Conservation (phyloP, 1,284 basidiomycete species). For the Psilocybe mexicana region DNA sequence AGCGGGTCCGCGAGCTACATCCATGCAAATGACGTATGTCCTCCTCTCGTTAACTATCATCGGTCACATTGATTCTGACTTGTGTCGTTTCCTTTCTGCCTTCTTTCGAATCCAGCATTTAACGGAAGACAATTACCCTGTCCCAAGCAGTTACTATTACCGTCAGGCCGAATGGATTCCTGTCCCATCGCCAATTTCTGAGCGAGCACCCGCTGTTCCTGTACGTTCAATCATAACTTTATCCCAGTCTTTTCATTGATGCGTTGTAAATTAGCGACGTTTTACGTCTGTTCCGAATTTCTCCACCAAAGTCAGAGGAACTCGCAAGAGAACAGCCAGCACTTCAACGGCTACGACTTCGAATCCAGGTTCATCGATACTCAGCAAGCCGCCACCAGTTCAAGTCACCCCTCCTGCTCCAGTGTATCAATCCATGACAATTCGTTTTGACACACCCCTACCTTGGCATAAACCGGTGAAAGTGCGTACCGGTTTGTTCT, state of each 20-base stretch:
- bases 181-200: constrained; percentile 1
- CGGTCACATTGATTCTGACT: neutral
- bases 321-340: neutral
- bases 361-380: constrained; percentile 5
- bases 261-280: neutral
- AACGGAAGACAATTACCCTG: constrained; percentile 1
- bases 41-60: neutral
- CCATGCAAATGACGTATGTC: constrained; percentile 28
- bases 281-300: neutral
- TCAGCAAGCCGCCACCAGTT: neutral
- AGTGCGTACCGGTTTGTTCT: neutral
- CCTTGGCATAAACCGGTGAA: constrained; percentile 13
- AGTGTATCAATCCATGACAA: constrained; percentile 14
- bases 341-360: constrained; percentile 5
- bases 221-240: neutral
- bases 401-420: constrained; percentile 2
- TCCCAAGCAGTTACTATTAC: constrained; percentile 4
- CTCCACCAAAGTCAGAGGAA: neutral
- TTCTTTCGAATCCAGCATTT: neutral
- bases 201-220: neutral
- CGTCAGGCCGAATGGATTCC: constrained; percentile 12
- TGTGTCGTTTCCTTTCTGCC: neutral
- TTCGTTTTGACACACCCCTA: constrained; percentile 15
- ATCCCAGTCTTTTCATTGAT: neutral
- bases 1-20: constrained; percentile 30